These are phyloP conservation scores for Recurvomyces mirabilis DNA, from an alignment of 495 filamentous ascomycete genomes.

Conservation along the genomic window DNA sequence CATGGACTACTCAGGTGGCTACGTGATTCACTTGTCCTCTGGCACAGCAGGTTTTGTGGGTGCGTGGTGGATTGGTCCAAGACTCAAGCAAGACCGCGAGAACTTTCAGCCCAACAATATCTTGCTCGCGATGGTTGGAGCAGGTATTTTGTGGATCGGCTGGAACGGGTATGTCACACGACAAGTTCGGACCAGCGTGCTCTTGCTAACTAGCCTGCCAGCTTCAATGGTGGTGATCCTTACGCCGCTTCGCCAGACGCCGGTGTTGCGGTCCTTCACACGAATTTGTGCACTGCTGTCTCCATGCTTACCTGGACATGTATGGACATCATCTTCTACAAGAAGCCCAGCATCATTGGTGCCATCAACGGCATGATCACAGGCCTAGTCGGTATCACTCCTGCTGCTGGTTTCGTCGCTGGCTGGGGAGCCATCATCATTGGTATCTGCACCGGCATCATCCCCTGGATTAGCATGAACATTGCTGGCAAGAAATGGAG, in stretches of 20 bases:
- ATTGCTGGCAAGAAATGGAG: slow-evolving; percentile 34
- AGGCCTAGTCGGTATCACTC: slow-evolving; percentile 45
- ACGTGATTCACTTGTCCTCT: slow-evolving; percentile 47
- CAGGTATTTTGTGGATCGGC: slow-evolving; percentile 47
- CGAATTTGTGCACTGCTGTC: slow-evolving; percentile 44
- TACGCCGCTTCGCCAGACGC: slow-evolving; percentile 44
- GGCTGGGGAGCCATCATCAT: slow-evolving; percentile 46
- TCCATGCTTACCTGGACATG: slow-evolving; percentile 41
- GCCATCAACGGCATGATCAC: slow-evolving; percentile 46
- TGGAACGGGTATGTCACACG: slow-evolving; percentile 37
- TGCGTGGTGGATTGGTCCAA: slow-evolving; percentile 44
- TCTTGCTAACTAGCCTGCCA: background rate
- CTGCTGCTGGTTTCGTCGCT: slow-evolving; percentile 44
- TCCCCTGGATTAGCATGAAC: slow-evolving; percentile 47
- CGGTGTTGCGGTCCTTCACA: slow-evolving; percentile 47
- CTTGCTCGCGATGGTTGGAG: slow-evolving; percentile 39
- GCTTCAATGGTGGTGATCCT: slow-evolving; percentile 47
- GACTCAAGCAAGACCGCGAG: slow-evolving; percentile 39
- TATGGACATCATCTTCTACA: slow-evolving; percentile 38
- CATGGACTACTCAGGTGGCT: slow-evolving; percentile 49
- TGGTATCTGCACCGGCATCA: slow-evolving; percentile 38
- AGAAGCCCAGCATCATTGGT: slow-evolving; percentile 42
- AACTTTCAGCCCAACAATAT: slow-evolving; percentile 44
- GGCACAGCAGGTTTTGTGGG: slow-evolving; percentile 46
- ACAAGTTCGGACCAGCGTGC: background rate